A percentile compares a stretch with the other conserved stretches of the same genome.
These are phyloP conservation scores for Escovopsis sp. DNA, from an alignment of 2,329 filamentous ascomycete species.

Conservation along the genomic window DNA sequence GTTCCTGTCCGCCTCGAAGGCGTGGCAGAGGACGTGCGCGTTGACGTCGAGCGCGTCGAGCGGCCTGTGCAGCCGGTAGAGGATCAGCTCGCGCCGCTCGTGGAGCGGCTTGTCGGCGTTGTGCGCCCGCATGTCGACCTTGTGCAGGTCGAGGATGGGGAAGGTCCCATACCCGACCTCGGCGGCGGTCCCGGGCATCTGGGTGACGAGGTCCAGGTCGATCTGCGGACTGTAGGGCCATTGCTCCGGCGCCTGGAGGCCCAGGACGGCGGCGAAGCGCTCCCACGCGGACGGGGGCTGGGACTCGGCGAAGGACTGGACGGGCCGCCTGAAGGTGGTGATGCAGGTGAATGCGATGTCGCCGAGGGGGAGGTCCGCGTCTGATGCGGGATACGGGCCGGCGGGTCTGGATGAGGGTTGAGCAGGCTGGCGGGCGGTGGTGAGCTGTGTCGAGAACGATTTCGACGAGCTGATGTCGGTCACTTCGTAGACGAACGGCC, in stretches of 20 bases:
- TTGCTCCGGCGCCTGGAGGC: slow-evolving; percentile 18
- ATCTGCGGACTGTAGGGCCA: slow-evolving; percentile 32
- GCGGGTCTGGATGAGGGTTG: slow-evolving; percentile 20
- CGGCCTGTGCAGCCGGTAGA: slow-evolving; percentile 33
- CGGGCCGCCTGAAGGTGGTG: slow-evolving; percentile 34
- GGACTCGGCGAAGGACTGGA: slow-evolving; percentile 17
- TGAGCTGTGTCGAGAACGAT: slow-evolving; percentile 33
- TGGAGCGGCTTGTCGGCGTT: slow-evolving; percentile 27
- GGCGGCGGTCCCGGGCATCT: slow-evolving; percentile 18
- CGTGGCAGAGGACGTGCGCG: slow-evolving; percentile 32
- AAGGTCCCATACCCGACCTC: slow-evolving; percentile 25
- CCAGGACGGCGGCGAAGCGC: slow-evolving; percentile 28
- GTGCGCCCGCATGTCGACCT: slow-evolving; percentile 35
- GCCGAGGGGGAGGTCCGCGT: slow-evolving; percentile 24
- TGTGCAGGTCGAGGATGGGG: slow-evolving; percentile 37
- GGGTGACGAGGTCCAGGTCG: slow-evolving; percentile 28
- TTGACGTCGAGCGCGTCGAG: slow-evolving; percentile 26
- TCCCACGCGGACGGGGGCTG: slow-evolving; percentile 28
- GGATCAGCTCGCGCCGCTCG: slow-evolving; percentile 32
- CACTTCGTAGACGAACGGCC: slow-evolving; percentile 39
- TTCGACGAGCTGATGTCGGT: slow-evolving; percentile 28
- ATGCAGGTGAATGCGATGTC: slow-evolving; percentile 35
- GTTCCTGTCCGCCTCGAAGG: slow-evolving; percentile 39
- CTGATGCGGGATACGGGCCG: slow-evolving; percentile 24
- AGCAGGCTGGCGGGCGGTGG: slow-evolving; percentile 33